Evolutionary conservation across 352 stramenopile genomes (phyloP).

Genomic region (Globisporangium nagaii): DNA sequence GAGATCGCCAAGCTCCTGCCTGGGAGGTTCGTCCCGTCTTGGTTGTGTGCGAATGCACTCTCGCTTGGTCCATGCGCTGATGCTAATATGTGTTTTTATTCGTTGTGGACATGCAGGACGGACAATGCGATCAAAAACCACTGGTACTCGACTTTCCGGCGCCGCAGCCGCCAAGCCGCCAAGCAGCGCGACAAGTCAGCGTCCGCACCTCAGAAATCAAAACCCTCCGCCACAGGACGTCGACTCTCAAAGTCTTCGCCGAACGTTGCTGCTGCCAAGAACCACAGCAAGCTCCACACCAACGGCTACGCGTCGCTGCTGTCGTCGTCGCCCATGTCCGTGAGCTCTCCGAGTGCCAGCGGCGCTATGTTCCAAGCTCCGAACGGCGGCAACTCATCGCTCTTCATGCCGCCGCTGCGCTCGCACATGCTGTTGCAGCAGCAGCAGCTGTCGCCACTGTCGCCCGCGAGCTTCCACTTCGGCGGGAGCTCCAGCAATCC

Average conservation of each 20-base stretch:
- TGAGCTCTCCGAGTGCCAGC: slow-evolving; percentile 22
- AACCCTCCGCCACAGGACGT: background rate
- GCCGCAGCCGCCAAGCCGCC: slow-evolving; percentile 46
- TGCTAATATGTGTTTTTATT: no score
- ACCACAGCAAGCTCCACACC: background rate
- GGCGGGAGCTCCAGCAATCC: background rate
- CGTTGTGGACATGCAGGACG: no score
- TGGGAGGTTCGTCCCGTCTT: slow-evolving; percentile 61
- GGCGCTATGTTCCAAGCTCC: background rate
- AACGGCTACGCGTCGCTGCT: background rate
- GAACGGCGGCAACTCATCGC: no score
- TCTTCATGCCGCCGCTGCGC: background rate
- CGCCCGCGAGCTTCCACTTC: background rate
- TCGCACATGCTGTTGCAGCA: slow-evolving; percentile 7
- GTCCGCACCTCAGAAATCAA: background rate
- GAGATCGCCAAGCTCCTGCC: slow-evolving; percentile 97
- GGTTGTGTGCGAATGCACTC: background rate
- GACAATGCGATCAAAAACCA: slow-evolving; percentile 88
- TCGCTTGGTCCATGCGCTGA: no score
- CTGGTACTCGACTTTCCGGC: slow-evolving; percentile 77
- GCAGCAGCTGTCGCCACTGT: background rate
- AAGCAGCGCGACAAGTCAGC: slow-evolving; percentile 25
- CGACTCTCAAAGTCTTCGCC: background rate
- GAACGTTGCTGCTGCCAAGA: background rate
- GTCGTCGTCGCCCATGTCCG: slow-evolving; percentile 28